Percentiles rank a stretch among this genome's conserved stretches.
Conservation (phyloP, 2,329 filamentous ascomycete species). For the Monosporascus sp. region DNA sequence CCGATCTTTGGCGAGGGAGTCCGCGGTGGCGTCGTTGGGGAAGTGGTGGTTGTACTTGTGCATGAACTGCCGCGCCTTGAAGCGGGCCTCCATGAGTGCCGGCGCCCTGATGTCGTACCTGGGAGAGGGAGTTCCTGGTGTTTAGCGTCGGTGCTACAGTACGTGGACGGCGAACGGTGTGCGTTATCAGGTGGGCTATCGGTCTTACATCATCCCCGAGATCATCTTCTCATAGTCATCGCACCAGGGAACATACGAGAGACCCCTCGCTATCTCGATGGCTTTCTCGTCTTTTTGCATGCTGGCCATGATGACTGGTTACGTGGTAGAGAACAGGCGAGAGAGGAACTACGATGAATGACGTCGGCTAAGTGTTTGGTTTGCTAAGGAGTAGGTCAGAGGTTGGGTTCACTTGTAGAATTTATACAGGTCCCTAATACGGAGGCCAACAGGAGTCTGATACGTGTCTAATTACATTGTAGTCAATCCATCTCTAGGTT, state of each 20-base stretch:
- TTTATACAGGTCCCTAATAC: too few relatives aligned
- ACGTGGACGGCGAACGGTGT: too few relatives aligned
- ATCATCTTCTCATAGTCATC: constrained; percentile 59
- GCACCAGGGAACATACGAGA: constrained; percentile 49
- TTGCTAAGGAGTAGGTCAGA: too few relatives aligned
- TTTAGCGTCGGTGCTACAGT: neutral
- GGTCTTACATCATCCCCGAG: constrained; percentile 49
- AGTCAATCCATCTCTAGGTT: too few relatives aligned
- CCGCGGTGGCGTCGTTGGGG: constrained; percentile 38
- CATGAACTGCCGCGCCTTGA: constrained; percentile 48
- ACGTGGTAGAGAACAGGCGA: neutral
- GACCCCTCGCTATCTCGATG: constrained; percentile 39
- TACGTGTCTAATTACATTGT: too few relatives aligned
- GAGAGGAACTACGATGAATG: neutral
- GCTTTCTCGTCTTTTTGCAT: constrained; percentile 35
- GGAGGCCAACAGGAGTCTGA: too few relatives aligned
- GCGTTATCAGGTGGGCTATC: neutral
- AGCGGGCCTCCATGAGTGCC: constrained; percentile 44
- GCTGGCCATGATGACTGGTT: constrained; percentile 26
- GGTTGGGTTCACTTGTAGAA: too few relatives aligned
- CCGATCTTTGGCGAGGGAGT: constrained; percentile 33
- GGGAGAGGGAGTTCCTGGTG: neutral
- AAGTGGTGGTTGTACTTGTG: constrained; percentile 55
- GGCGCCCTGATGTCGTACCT: constrained; percentile 47
- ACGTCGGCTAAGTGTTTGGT: too few relatives aligned